Conservation (phyloP, 306 rosid genomes). For the Acacia acuminata region DNA sequence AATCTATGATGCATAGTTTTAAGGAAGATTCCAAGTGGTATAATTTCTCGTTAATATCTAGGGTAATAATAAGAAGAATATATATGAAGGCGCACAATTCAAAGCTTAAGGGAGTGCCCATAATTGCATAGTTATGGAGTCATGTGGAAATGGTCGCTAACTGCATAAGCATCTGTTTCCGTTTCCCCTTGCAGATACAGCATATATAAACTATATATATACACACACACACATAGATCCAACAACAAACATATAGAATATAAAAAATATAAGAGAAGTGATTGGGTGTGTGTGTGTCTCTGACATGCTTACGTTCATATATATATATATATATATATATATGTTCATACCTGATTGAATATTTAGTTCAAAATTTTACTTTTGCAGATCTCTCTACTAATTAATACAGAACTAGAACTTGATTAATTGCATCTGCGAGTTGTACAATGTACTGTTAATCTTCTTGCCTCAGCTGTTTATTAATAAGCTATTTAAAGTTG, state of each 20-base stretch:
- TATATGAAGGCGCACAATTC: background rate
- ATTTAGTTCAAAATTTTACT: background rate
- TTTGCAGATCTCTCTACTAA: background rate
- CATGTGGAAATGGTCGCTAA: constrained; percentile 19
- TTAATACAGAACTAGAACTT: background rate
- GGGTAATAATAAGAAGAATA: background rate
- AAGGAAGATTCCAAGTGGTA: constrained; percentile 8
- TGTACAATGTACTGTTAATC: background rate
- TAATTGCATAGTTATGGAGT: constrained; percentile 25
- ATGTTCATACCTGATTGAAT: background rate
- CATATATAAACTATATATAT: background rate
- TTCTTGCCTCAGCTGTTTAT: background rate
- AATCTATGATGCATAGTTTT: background rate
- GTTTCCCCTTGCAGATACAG: background rate
- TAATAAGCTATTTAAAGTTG: background rate
- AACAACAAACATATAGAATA: background rate
- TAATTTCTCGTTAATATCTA: background rate
- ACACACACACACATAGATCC: background rate
- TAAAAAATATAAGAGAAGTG: background rate
- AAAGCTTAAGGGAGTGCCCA: constrained; percentile 6
- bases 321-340: no score
- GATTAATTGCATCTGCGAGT: constrained; percentile 27
- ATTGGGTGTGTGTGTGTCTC: background rate
- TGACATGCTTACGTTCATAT: background rate
- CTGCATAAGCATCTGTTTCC: constrained; percentile 6